Conservation (phyloP, 2,329 filamentous ascomycete genomes). For the Colletotrichum lini region DNA sequence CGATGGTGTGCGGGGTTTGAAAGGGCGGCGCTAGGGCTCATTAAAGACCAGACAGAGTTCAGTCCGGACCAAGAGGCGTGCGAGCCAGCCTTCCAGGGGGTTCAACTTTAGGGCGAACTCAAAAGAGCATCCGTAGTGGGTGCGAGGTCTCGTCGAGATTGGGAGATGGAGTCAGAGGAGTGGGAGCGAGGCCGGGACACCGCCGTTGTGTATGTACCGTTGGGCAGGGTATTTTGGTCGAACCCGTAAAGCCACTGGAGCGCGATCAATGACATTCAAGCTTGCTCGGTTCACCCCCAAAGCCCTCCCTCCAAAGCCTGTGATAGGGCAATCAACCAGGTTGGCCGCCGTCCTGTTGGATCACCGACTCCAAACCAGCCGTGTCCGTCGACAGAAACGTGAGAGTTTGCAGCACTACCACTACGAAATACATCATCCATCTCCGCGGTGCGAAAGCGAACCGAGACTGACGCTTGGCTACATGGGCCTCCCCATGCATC, state of each 20-base stretch:
- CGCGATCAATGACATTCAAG: neutral
- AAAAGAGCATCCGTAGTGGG: neutral
- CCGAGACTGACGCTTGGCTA: slow-evolving; percentile 13
- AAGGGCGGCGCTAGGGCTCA: slow-evolving; percentile 14
- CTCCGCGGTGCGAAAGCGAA: slow-evolving; percentile 19
- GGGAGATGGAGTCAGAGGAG: neutral
- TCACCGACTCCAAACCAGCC: too few species aligned
- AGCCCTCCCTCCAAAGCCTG: too few species aligned
- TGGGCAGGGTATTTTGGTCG: slow-evolving; percentile 6
- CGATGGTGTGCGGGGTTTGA: slow-evolving; percentile 9
- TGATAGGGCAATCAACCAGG: neutral
- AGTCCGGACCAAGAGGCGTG: slow-evolving; percentile 16
- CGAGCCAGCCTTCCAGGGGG: slow-evolving; percentile 7
- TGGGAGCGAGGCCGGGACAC: neutral
- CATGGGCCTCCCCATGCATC: slow-evolving; percentile 18
- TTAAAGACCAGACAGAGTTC: neutral
- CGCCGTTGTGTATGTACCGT: slow-evolving; percentile 24
- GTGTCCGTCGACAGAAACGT: neutral
- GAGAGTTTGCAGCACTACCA: neutral
- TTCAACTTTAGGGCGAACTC: slow-evolving; percentile 15
- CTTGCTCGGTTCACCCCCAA: too few species aligned
- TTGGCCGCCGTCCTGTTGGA: too few species aligned
- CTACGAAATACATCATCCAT: neutral
- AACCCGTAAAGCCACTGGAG: neutral
- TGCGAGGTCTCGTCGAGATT: neutral